Evolutionary conservation across 1,284 basidiomycete genomes (phyloP), one percentile per base, ranked within the genome.

Genomic region (Neolentinus lepideus): DNA sequence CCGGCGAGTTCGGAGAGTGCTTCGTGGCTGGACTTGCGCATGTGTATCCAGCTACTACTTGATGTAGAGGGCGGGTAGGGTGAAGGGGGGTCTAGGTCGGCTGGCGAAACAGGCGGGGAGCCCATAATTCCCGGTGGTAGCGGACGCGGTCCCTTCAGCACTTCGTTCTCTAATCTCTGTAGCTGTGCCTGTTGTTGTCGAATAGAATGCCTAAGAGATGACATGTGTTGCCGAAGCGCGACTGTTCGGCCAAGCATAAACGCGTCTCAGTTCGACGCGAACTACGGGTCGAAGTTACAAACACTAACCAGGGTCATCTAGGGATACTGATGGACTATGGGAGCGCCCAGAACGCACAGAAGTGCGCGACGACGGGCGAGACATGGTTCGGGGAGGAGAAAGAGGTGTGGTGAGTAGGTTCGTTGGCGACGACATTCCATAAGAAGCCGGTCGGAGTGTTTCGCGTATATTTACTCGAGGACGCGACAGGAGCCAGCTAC

Each of bases 101-200:
- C 56, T 36, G 72, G 66, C 55, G 72, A 67, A 62, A 69, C 59
- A 58, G 76, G 67, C 56, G 68, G 69, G 24, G 69, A 70, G 57
- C 66, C 68, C 69, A 75, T 70, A 62, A 74, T 72, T 55, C 67
- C 75, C 61, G 71, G 74, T 59, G 70, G 71, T 58, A 78, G 73
- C 21, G 83, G 80, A 57, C 85, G 78, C 14, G 85, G 83, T 26
- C 81, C 80, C 59, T 78, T 79, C 54, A 84, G 76, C 53, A 90
- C 69, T 54, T 79, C 73, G 63, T 74, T 85, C 67, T 90, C 88
- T 51, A 88, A 77, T 46, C 66, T 74, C 60, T 83, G 77, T 48
- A 90, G 68, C 62, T 90, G 86, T 12, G 86, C 87, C 71, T 81
- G 84, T 64, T 90, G 85, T 64, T 89, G 86, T 59, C 88, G 75